Base-by-base conservation (phyloP, 306 rosid species). In the Quercus agrifolia region DNA sequence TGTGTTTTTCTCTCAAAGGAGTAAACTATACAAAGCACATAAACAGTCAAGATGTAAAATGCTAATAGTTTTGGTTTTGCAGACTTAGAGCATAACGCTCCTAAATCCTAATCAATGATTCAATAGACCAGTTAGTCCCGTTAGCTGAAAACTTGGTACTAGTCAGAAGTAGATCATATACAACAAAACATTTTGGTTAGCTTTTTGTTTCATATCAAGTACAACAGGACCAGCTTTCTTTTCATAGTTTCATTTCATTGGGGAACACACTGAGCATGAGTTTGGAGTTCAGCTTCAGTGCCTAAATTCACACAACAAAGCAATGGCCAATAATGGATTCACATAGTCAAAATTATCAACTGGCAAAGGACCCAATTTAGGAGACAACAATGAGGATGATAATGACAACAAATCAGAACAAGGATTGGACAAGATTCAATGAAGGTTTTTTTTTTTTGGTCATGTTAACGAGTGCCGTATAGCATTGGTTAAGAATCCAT, bases 321-420 rank as follows among this genome's bases (percentile, higher is more conserved):
- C 2, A 23, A 63, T 23, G 25, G 57, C 82, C 75, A 86, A 81
- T 62, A 81, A 81, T 78, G 83, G 54, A 78, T 18, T 64, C 81
- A 75, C 70, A 80, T 80, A 57, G 79, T 52, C 46, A 80, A 61
- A 84, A 59, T 61, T 76, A 23, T 38, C 81, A 30, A 69, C 80
- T 77, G 74, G 73, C 58, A 25, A 28, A 69, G 75, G 76, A 58
- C 81, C 85, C 83, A 27, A 46, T 2, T 33, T 30, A 75, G 81
- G 83, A 74, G 85, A 78, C 88, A 75, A 35, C 67, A 31, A 70
- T 51, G 66, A 54, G 28, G 62, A 8, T 49, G 79, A 75, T 25
- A 30, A 73, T 57, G 82, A 77, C 81, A 25, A 52, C 74, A 58
- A 44, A 77, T 55, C 64, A 73, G 12, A 7, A 74, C 67, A 61